Evolutionary conservation across 805 yeast genomes (phyloP).

Genomic region (Starmera quercuum): DNA sequence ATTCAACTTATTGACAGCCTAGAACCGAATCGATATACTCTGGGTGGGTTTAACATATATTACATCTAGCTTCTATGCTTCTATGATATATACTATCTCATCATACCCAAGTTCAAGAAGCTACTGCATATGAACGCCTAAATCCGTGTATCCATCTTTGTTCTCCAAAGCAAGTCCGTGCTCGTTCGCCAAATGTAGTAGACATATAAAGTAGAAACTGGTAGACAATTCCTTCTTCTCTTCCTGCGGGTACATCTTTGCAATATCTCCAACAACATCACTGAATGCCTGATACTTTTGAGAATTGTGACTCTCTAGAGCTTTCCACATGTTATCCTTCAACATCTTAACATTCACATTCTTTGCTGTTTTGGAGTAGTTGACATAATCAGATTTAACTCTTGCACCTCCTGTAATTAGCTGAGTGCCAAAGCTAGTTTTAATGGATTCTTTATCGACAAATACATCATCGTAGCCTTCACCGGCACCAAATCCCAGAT

Average conservation of each 20-base stretch:
- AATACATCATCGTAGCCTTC: conserved; percentile 25
- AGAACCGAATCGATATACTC: no score
- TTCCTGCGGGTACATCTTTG: conserved; percentile 41
- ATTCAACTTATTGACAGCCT: no score
- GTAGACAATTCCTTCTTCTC: conserved; percentile 61
- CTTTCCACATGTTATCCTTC: conserved; percentile 71
- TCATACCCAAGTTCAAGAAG: no score
- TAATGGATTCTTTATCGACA: conserved; percentile 5
- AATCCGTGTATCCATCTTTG: conserved; percentile 19
- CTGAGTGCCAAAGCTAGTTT: conserved; percentile 18
- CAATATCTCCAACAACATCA: conserved; percentile 37
- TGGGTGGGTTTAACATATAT: no score
- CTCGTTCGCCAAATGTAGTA: conserved; percentile 75
- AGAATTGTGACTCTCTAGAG: conserved; percentile 24
- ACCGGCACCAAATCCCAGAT: conserved; percentile 29
- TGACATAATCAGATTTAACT: conserved; percentile 36
- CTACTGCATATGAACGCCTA: not conserved
- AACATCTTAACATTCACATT: conserved; percentile 67
- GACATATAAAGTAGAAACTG: conserved; percentile 71
- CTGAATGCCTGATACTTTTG: conserved; percentile 24
- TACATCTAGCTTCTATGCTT: no score
- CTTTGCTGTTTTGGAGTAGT: conserved; percentile 67
- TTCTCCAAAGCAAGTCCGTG: conserved; percentile 53
- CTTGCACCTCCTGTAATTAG: conserved; percentile 19
- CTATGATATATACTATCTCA: no score